Conservation (phyloP, 805 yeast species). For the Lipomyces yamadae region DNA sequence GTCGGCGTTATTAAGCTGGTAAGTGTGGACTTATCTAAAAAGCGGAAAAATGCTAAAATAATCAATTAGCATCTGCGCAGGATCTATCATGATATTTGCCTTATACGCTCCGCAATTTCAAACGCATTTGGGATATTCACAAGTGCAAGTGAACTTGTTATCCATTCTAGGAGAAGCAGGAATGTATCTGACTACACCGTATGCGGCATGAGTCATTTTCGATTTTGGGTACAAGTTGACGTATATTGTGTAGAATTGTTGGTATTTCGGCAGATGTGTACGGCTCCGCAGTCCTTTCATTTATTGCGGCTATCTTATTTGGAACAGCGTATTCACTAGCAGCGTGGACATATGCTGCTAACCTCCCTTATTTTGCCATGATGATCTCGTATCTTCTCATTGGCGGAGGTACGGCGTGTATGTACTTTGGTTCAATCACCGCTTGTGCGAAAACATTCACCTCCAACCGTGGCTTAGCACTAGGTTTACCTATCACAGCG, state of each 20-base stretch:
- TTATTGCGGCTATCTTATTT: constrained; percentile 34
- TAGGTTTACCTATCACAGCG: constrained; percentile 84
- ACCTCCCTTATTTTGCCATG: constrained; percentile 37
- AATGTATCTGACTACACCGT: constrained; percentile 81
- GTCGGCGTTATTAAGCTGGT: constrained; percentile 33
- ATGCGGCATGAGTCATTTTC: constrained; percentile 6
- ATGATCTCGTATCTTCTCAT: constrained; percentile 44
- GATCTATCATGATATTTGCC: constrained; percentile 82
- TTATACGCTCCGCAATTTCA: constrained; percentile 75
- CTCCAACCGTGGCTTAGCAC: constrained; percentile 70
- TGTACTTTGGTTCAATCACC: constrained; percentile 45
- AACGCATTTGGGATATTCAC: constrained; percentile 60
- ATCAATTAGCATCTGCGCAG: constrained; percentile 66
- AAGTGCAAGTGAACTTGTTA: constrained; percentile 71
- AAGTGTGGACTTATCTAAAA: background rate
- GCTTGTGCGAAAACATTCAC: constrained; percentile 41
- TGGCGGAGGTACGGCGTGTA: constrained; percentile 50
- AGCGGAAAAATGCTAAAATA: background rate
- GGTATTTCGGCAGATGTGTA: constrained; percentile 38
- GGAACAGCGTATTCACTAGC: constrained; percentile 36
- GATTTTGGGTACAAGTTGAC: background rate
- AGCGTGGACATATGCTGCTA: constrained; percentile 31
- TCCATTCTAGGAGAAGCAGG: constrained; percentile 79
- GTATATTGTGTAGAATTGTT: constrained; percentile 20
- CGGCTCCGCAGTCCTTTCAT: constrained; percentile 37